A percentile compares a stretch with the other conserved stretches of the same genome.
phyloP scores from a whole-genome alignment of 495 filamentous ascomycete genomes.

The Aspergillus saccharolyticus region DNA sequence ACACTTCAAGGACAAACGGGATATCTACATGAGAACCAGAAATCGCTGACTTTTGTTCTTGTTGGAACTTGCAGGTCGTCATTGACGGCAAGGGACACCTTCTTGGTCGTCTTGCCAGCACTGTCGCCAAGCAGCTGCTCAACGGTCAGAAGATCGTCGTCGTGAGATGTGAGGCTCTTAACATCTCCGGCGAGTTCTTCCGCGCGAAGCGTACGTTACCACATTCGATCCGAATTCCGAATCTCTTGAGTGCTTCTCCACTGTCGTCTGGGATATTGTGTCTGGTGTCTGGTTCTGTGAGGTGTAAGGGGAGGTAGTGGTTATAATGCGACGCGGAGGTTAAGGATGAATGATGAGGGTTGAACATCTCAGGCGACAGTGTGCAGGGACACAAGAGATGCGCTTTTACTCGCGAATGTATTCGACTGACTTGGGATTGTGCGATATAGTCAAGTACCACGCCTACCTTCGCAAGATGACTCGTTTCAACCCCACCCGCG shows the following conservation, averaged over 20 bases:
- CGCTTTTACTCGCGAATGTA: not conserved
- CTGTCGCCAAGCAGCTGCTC: slow-evolving; percentile 98
- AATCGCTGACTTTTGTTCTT: slow-evolving; percentile 28
- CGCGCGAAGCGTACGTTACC: slow-evolving; percentile 92
- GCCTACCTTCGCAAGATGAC: slow-evolving; percentile 99
- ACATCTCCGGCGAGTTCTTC: slow-evolving; percentile 99
- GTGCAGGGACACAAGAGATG: not conserved
- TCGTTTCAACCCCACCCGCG: slow-evolving; percentile 97
- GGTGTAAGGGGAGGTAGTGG: not conserved
- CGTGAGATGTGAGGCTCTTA: slow-evolving; percentile 96
- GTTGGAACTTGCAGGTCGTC: slow-evolving; percentile 61
- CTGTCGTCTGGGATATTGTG: slow-evolving; percentile 5
- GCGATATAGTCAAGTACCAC: slow-evolving; percentile 91
- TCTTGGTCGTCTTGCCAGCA: slow-evolving; percentile 96
- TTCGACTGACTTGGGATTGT: slow-evolving; percentile 32
- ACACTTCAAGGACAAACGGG: too few relatives aligned
- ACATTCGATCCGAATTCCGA: slow-evolving; percentile 14
- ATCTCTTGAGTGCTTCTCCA: not conserved
- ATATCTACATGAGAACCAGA: not conserved
- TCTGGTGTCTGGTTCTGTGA: slow-evolving; percentile 7
- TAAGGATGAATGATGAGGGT: not conserved
- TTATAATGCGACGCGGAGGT: not conserved
- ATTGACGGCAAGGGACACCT: slow-evolving; percentile 99
- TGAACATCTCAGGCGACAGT: not conserved
- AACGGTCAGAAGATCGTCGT: slow-evolving; percentile 99